Percentiles rank a stretch among this genome's conserved stretches.
Evolutionary conservation across 140 eudicot genomes (phyloP).

Genomic region (Oenanthe javanica): DNA sequence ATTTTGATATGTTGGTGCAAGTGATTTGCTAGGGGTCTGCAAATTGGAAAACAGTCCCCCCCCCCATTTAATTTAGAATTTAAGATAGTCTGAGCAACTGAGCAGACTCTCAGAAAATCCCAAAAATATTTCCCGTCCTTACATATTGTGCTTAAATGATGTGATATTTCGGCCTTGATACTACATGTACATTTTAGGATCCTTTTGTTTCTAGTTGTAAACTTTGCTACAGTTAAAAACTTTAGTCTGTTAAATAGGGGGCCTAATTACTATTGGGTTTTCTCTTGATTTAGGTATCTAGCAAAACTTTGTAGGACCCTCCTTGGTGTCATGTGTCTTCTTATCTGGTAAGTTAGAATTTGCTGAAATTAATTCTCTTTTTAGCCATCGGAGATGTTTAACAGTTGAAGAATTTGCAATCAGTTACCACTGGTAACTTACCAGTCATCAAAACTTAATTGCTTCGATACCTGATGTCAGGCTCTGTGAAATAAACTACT

Average conservation of each 20-base stretch:
- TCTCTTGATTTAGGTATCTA: slow-evolving; percentile 78
- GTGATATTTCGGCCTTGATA: neutral
- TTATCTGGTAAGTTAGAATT: slow-evolving; percentile 45
- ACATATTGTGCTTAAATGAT: neutral
- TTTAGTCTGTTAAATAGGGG: slow-evolving; percentile 13
- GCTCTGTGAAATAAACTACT: neutral
- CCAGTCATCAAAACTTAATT: neutral
- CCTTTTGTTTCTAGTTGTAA: neutral
- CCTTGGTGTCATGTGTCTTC: slow-evolving; percentile 45
- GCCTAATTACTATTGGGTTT: slow-evolving; percentile 36
- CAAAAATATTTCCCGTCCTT: neutral
- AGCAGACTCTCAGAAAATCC: neutral
- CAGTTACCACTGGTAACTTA: neutral
- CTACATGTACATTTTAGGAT: neutral
- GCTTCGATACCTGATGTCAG: neutral
- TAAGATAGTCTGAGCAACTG: neutral
- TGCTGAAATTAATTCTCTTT: neutral
- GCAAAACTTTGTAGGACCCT: slow-evolving; percentile 46
- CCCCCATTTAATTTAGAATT: neutral
- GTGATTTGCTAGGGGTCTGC: neutral
- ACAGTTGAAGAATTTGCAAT: neutral
- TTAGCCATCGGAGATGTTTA: neutral
- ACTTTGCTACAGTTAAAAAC: slow-evolving; percentile 11
- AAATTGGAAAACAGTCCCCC: neutral
- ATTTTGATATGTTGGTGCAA: neutral